A percentile compares a stretch with the other conserved stretches of the same genome.
Evolutionary conservation across 1,284 basidiomycete species (phyloP).

Genomic region (Phellopilus nigrolimitatus): DNA sequence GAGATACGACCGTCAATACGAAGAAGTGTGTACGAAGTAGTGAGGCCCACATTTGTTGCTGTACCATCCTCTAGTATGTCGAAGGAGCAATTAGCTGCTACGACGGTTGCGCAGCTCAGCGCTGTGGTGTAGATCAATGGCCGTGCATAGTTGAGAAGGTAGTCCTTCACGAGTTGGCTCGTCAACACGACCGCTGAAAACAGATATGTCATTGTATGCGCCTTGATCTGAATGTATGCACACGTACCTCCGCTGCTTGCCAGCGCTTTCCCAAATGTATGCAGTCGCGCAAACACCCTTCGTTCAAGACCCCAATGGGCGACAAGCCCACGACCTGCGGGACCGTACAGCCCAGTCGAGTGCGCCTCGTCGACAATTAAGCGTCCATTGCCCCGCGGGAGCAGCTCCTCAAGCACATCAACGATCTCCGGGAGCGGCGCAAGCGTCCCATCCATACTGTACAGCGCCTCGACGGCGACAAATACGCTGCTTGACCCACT

Average conservation of each 20-base stretch:
- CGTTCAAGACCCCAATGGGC: slow-evolving; percentile 57
- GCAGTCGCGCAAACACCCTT: slow-evolving; percentile 40
- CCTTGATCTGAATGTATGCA: not conserved
- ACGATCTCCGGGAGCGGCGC: slow-evolving; percentile 70
- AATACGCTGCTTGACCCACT: slow-evolving; percentile 45
- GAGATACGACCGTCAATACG: slow-evolving; percentile 21
- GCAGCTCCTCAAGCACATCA: slow-evolving; percentile 48
- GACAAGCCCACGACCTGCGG: slow-evolving; percentile 72
- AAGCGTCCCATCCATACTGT: slow-evolving; percentile 95
- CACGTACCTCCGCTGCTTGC: slow-evolving; percentile 75
- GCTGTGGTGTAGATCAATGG: slow-evolving; percentile 89
- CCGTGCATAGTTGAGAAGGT: slow-evolving; percentile 90
- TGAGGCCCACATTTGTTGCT: slow-evolving; percentile 46
- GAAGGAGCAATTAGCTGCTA: slow-evolving; percentile 74
- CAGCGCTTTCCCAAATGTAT: slow-evolving; percentile 66
- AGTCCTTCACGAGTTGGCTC: slow-evolving; percentile 68
- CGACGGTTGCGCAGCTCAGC: slow-evolving; percentile 67
- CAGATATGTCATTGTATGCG: slow-evolving; percentile 4
- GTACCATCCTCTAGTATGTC: slow-evolving; percentile 69
- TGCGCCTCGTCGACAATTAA: slow-evolving; percentile 90
- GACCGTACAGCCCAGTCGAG: slow-evolving; percentile 76
- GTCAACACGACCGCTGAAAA: slow-evolving; percentile 73
- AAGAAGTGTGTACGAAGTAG: slow-evolving; percentile 22
- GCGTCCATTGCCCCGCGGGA: slow-evolving; percentile 60
- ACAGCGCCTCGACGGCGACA: slow-evolving; percentile 84